Base-by-base conservation (phyloP, 2,329 filamentous ascomycete genomes). In the Botryotinia globosa region DNA sequence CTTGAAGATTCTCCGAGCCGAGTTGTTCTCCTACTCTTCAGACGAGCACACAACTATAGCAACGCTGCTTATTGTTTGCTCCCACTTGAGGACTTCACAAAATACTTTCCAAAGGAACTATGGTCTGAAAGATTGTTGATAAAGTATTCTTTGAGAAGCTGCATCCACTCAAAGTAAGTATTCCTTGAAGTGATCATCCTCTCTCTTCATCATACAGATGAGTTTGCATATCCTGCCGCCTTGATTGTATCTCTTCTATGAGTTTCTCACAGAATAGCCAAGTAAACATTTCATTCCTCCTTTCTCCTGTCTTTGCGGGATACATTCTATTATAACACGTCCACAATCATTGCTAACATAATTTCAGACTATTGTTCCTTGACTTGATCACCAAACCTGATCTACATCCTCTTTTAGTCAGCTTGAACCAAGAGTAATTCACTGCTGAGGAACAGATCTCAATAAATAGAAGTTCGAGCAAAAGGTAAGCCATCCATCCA, bases 1-100 rank as follows among this genome's bases (percentile, higher is more conserved):
- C 65, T 68, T 16, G 7, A 42, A 58, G n/a, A 68, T 68, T 68
- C 10, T 56, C 65, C 65, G 37, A 25, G n/a, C 65, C 37, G 65
- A 56, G 37, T n/a, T 32, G 12, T 29, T 56, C 65, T 20, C 48
- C 65, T 67, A 18, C 65, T 56, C 48, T 42, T 56, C 48, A 42
- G 65, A 56, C 48, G 12, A 29, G 25, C 42, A 20, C 25, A 42
- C 25, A 9, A 56, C 16, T 20, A 32, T 32, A 42, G n/a, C 48
- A 56, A 16, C 25, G n/a, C 48, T 42, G 48, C 25, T 56, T 56
- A 32, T 32, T 32, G 39, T 20, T 56, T 68, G 39, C 6, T 56
- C 32, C 37, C 42, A 42, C n/a, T 32, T 56, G 34, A 9, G 9
- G 37, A 56, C n/a, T 29, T 44, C 3, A 42, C 25, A 32, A 10